These are phyloP conservation scores for Elongisporangium anandrum DNA, from an alignment of 352 stramenopile species.

Conservation along the genomic window DNA sequence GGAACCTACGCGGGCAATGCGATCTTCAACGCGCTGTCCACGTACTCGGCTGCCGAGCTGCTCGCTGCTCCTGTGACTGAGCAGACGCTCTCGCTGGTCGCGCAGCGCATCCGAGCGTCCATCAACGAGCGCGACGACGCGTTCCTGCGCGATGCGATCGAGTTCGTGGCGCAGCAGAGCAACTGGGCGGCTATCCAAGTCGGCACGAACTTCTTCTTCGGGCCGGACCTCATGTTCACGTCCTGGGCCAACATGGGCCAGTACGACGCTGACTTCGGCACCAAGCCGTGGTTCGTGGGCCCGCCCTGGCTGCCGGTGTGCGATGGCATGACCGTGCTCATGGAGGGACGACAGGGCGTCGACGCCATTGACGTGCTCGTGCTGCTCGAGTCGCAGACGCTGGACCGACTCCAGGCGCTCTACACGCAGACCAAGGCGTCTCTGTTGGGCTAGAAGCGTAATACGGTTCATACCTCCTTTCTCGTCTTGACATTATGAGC, in stretches of 20 bases:
- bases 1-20: slow-evolving; percentile 44
- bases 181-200: slow-evolving; percentile 31
- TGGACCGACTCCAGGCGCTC: slow-evolving; percentile 30
- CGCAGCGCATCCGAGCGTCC: slow-evolving; percentile 35
- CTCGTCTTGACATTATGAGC: too few species aligned
- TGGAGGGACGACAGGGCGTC: slow-evolving; percentile 28
- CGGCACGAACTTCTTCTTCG: slow-evolving; percentile 42
- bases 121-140: slow-evolving; percentile 30
- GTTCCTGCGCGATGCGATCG: slow-evolving; percentile 46
- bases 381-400: slow-evolving; percentile 26
- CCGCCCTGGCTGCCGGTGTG: slow-evolving; percentile 23
- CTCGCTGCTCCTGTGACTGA: slow-evolving; percentile 6
- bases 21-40: slow-evolving; percentile 48
- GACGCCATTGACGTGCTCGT: slow-evolving; percentile 41
- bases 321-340: slow-evolving; percentile 43
- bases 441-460: too few species aligned
- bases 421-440: not conserved
- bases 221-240: slow-evolving; percentile 55
- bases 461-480: too few species aligned
- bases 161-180: slow-evolving; percentile 32
- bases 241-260: slow-evolving; percentile 54
- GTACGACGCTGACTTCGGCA: slow-evolving; percentile 54
- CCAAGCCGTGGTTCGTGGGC: slow-evolving; percentile 30
- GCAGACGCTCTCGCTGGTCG: slow-evolving; percentile 14
- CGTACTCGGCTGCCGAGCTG: slow-evolving; percentile 26